Conservation (phyloP, 2,329 filamentous ascomycete species). For the Trichoderma polysporum region DNA sequence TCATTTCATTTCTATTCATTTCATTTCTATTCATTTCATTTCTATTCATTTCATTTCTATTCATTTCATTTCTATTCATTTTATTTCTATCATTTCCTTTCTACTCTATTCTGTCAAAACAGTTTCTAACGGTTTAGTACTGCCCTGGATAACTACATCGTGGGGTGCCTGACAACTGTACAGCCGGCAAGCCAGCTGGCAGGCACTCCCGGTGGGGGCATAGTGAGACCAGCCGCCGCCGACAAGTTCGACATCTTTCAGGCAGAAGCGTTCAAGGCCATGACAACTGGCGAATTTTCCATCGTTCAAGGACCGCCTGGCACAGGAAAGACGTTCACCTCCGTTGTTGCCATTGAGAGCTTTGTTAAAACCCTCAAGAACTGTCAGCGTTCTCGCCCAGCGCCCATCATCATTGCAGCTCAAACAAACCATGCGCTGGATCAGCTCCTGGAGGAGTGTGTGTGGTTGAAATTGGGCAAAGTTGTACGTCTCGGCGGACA, state of each 20-base stretch:
- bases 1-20: not conserved
- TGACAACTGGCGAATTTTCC: conserved; percentile 69
- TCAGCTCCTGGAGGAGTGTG: conserved; percentile 69
- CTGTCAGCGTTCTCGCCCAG: conserved; percentile 41
- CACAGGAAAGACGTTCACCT: conserved; percentile 77
- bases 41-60: not conserved
- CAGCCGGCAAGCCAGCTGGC: conserved; percentile 23
- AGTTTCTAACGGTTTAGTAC: not conserved
- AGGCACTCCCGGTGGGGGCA: conserved; percentile 15
- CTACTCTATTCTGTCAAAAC: too few species aligned
- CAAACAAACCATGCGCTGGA: conserved; percentile 92
- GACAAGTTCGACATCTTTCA: conserved; percentile 68
- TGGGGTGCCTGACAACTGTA: conserved; percentile 43
- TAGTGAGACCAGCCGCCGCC: not conserved
- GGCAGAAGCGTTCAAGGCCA: conserved; percentile 63
- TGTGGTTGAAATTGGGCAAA: conserved; percentile 48
- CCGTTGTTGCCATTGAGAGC: conserved; percentile 62
- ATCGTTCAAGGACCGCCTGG: conserved; percentile 82
- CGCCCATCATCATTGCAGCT: conserved; percentile 75
- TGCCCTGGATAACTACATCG: conserved; percentile 60
- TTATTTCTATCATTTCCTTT: not conserved
- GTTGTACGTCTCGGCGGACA: conserved; percentile 65
- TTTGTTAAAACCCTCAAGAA: conserved; percentile 54
- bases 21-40: too few species aligned
- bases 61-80: not conserved